Percentiles rank a stretch among this genome's conserved stretches.
Evolutionary conservation across 2,329 filamentous ascomycete species (phyloP).

Genomic region (Aspergillus quadrilineatus): DNA sequence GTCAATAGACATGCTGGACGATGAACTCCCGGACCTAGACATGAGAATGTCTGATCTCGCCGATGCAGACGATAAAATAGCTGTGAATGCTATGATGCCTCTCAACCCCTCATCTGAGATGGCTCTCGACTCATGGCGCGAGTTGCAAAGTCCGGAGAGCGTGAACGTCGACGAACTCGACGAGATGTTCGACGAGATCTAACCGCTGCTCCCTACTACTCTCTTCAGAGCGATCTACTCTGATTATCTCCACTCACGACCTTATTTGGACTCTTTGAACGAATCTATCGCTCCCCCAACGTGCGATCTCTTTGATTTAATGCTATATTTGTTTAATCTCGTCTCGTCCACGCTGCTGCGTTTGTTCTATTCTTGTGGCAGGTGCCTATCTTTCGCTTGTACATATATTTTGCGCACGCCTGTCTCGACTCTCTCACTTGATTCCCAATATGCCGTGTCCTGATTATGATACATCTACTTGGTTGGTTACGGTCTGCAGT

Average conservation of each 20-base stretch:
- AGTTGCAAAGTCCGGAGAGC: constrained; percentile 73
- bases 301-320: constrained; percentile 13
- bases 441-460: constrained; percentile 18
- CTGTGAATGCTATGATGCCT: constrained; percentile 27
- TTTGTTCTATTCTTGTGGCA: constrained; percentile 4
- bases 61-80: constrained; percentile 48
- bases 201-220: constrained; percentile 25
- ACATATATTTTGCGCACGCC: constrained; percentile 18
- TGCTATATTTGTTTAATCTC: constrained; percentile 19
- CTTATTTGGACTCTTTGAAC: constrained; percentile 2
- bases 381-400: constrained; percentile 13
- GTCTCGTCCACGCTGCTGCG: constrained; percentile 2
- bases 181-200: constrained; percentile 75
- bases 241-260: constrained; percentile 12
- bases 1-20: constrained; percentile 42
- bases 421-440: constrained; percentile 11
- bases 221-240: constrained; percentile 2
- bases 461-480: constrained; percentile 22
- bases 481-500: constrained; percentile 12
- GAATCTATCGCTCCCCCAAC: not conserved
- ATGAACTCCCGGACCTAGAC: constrained; percentile 35
- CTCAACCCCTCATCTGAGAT: constrained; percentile 37
- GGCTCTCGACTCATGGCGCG: constrained; percentile 56
- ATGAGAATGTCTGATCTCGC: constrained; percentile 38
- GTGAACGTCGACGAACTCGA: constrained; percentile 94